Evolutionary conservation across 306 rosid genomes (phyloP).

Genomic region (Castanea crenata): DNA sequence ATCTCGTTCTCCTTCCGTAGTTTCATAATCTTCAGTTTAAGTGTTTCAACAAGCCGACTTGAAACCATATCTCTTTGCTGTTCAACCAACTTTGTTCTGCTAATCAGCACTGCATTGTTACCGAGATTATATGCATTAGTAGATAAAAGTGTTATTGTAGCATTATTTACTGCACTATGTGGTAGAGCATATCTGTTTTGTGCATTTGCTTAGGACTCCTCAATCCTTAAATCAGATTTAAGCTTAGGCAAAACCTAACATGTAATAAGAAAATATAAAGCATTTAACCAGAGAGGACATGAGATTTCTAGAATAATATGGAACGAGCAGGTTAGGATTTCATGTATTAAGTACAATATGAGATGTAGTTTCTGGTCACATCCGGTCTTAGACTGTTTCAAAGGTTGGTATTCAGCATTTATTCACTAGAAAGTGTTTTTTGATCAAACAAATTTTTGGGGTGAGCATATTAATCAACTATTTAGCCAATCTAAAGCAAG

Average conservation of each 20-base stretch:
- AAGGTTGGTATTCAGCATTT: not conserved
- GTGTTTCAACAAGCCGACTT: conserved; percentile 60
- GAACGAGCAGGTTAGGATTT: not conserved
- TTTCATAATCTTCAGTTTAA: conserved; percentile 63
- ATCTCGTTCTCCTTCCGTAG: conserved; percentile 69
- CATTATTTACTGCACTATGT: not conserved
- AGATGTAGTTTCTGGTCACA: not conserved
- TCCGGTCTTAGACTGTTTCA: not conserved
- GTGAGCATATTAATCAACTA: too few relatives aligned
- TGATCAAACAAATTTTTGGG: not conserved
- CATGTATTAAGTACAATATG: not conserved
- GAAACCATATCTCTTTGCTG: conserved; percentile 57
- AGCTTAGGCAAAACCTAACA: not conserved
- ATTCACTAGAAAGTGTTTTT: not conserved
- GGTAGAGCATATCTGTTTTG: conserved; percentile 3
- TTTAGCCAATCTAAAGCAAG: not conserved
- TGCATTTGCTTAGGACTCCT: not conserved
- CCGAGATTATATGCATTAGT: conserved; percentile 9
- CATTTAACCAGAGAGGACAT: not conserved
- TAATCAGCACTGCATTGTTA: conserved; percentile 52
- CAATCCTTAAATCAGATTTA: not conserved
- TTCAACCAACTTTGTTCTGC: conserved; percentile 55
- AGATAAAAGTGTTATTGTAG: not conserved
- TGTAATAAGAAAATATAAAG: not conserved
- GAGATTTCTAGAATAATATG: not conserved